Conservation (phyloP, 345 rosid genomes). For the Eucalyptus brandiana region DNA sequence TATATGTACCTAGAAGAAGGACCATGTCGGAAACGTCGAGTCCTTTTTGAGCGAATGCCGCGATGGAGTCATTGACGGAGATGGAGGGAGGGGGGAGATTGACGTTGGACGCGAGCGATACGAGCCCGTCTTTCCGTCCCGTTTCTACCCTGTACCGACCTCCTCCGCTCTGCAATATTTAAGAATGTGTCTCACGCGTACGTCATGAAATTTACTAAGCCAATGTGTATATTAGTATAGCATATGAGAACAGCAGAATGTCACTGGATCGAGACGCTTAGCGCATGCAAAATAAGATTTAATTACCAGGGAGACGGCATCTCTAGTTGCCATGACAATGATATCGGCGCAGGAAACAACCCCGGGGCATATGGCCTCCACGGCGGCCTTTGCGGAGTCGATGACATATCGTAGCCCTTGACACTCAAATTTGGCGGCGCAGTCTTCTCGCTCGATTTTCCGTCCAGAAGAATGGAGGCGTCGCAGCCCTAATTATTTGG, state of each 20-base stretch:
- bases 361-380: conserved; percentile 31
- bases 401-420: conserved; percentile 20
- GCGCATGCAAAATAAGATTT: neutral
- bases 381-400: conserved; percentile 10
- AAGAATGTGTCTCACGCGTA: neutral
- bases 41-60: conserved; percentile 15
- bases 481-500: conserved; percentile 19
- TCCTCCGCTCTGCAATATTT: conserved; percentile 18
- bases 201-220: neutral
- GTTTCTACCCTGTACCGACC: conserved; percentile 40
- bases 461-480: conserved; percentile 28
- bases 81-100: conserved; percentile 31
- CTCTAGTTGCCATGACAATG: conserved; percentile 47
- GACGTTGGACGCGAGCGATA: conserved; percentile 22
- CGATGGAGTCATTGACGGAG: conserved; percentile 28
- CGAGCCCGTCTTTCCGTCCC: conserved; percentile 52
- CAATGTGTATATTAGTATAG: neutral
- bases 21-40: conserved; percentile 36
- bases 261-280: neutral
- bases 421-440: conserved; percentile 23
- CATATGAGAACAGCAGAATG: neutral
- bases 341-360: conserved; percentile 56
- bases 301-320: conserved; percentile 30
- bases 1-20: conserved; percentile 38
- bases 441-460: conserved; percentile 10